A percentile compares a stretch with the other conserved stretches of the same genome.
These are phyloP conservation scores for Sclerotinia minor DNA, from an alignment of 2,329 filamentous ascomycete species.

Conservation along the genomic window DNA sequence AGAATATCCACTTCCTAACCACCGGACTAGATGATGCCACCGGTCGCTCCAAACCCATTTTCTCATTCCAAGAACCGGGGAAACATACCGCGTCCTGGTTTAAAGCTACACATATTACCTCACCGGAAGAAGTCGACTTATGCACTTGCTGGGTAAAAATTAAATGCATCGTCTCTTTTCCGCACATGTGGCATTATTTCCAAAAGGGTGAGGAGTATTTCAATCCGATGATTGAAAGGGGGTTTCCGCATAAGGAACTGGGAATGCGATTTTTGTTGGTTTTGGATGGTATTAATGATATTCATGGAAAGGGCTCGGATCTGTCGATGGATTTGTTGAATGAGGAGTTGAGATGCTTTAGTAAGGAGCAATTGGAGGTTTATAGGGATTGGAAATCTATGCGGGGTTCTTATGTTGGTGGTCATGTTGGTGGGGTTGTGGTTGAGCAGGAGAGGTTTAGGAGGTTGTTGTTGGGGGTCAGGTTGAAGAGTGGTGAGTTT, in stretches of 20 bases:
- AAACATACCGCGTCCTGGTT: conserved; percentile 11
- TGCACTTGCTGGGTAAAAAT: not conserved
- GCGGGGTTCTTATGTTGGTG: not conserved
- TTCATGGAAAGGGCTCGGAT: not conserved
- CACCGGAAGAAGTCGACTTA: not conserved
- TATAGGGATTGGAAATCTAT: conserved; percentile 6
- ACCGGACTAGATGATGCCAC: conserved; percentile 3
- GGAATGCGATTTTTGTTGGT: conserved; percentile 2
- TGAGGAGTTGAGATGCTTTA: not conserved
- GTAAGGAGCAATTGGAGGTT: not conserved
- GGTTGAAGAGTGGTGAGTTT: conserved; percentile 11
- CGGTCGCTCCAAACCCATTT: not conserved
- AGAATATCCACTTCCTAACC: conserved; percentile 11
- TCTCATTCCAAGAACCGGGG: not conserved
- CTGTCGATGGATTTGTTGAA: not conserved
- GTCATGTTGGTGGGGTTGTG: not conserved
- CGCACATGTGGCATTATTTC: conserved; percentile 12
- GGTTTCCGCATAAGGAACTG: not conserved
- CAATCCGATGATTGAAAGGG: not conserved
- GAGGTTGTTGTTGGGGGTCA: not conserved
- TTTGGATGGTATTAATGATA: not conserved
- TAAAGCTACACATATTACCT: conserved; percentile 8
- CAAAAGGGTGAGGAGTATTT: not conserved
- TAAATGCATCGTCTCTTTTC: conserved; percentile 1
- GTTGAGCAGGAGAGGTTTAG: not conserved